Evolutionary conservation across 108 stramenopile genomes (phyloP).

Genomic region (Nannochloropsis oceanica): DNA sequence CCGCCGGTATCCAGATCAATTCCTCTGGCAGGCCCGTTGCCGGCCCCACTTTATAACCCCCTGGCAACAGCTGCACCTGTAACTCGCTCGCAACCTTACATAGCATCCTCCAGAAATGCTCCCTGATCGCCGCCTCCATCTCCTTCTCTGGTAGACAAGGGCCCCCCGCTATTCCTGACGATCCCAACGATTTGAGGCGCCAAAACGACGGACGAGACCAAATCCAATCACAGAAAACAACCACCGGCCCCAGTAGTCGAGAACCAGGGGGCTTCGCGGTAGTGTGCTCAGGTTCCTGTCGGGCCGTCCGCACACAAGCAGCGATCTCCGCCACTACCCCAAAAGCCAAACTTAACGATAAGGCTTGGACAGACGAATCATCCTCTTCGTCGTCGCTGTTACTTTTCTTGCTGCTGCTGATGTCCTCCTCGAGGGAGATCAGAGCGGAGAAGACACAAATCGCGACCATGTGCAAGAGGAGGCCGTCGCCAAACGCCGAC

Average conservation of each 20-base stretch:
- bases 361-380: neutral
- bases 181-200: neutral
- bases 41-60: neutral
- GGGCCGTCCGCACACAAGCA: conserved; percentile 14
- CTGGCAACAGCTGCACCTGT: neutral
- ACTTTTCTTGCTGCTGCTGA: neutral
- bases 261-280: conserved; percentile 24
- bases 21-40: neutral
- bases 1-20: neutral
- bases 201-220: conserved; percentile 1
- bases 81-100: neutral
- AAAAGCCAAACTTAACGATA: conserved; percentile 11
- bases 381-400: neutral
- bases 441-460: conserved; percentile 25
- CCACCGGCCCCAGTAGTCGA: conserved; percentile 20
- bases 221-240: conserved; percentile 29
- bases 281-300: neutral
- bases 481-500: conserved; percentile 30
- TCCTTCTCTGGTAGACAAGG: neutral
- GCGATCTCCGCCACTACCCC: conserved; percentile 19
- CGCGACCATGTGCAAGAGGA: conserved; percentile 29
- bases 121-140: neutral
- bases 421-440: neutral
- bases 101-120: neutral
- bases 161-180: neutral